Evolutionary conservation across 1,284 basidiomycete genomes (phyloP), one percentile per base, ranked within the genome.

Genomic region (Cutaneotrichosporon dermatis): DNA sequence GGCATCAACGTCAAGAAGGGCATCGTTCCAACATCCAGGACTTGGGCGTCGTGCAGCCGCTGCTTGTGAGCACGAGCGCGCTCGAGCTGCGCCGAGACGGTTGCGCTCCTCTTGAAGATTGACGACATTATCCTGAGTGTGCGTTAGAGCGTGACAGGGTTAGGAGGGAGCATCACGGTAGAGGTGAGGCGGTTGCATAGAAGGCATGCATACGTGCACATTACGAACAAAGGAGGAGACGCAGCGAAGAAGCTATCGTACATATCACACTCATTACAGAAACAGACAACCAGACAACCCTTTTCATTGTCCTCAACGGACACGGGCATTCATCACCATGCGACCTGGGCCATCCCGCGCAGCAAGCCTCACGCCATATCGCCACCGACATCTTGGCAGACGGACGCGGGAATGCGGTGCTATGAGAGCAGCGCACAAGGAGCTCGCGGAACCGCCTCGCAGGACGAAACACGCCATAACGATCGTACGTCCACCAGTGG

Each of bases 1-100:
- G 96, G 96, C 48, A 99, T 99, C 80, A 99, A 99, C 74, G 94
- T 99, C 60, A 87, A 94, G 73, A 96, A 92, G 83, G 94, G 95
- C 16, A 82, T 94, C 70, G 93, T 98, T 95, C 92, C 46, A 95
- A 98, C 79, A 97, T 98, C 66, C 75, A 48, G 45, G 54, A 55
- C 43, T 45, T 55, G 9, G 54, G 54, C 66, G 96, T 99, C 25
- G 87, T 99, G 15, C 96, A 99, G 77, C 96, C 96, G 15, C 80
- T 99, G 61, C 81, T 99, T 50, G 96, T 99, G 34, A 89, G 90
- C 42, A 99, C 94, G 40, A 95, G 91, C 69, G 96, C 96, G 4
- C 83, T 99, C 62, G 94, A 98, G 80, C 83, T 54, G 83, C 96
- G 96, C 95, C 11, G 96, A 99, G 81, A 99, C 96, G 0, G 95